A percentile compares a stretch with the other conserved stretches of the same genome.
These are phyloP conservation scores for Gonium pectorale DNA, from an alignment of 139 green algal genomes.

Conservation along the genomic window DNA sequence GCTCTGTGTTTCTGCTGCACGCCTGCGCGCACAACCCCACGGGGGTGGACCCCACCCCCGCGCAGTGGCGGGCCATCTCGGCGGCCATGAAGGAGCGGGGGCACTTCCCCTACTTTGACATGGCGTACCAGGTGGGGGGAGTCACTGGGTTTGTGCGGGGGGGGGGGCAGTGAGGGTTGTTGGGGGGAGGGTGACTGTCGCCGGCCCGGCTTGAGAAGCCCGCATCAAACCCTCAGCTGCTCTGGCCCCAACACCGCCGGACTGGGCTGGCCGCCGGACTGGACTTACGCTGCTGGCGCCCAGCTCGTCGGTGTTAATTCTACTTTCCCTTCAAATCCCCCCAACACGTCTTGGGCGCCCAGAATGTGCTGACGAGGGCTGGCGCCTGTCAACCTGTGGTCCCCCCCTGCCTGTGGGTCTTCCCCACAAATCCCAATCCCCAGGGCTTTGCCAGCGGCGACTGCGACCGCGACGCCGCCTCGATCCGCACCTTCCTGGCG, in stretches of 20 bases:
- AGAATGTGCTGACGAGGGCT: too few species aligned
- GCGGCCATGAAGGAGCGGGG: slow-evolving; percentile 77
- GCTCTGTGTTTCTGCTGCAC: slow-evolving; percentile 89
- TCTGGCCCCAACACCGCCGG: too few species aligned
- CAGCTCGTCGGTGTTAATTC: too few species aligned
- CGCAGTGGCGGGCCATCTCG: slow-evolving; percentile 85
- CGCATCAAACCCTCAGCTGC: too few species aligned
- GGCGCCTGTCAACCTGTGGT: too few species aligned
- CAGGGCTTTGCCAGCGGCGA: slow-evolving; percentile 92
- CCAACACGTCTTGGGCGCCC: too few species aligned
- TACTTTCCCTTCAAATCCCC: too few species aligned
- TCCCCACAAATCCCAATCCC: not conserved
- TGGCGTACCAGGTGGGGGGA: slow-evolving; percentile 90
- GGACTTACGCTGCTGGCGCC: too few species aligned
- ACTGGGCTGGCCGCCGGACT: too few species aligned
- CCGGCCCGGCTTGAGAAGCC: too few species aligned
- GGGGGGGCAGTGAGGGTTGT: too few species aligned
- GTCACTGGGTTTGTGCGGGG: too few species aligned
- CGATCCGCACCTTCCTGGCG: slow-evolving; percentile 84
- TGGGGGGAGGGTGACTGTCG: not conserved
- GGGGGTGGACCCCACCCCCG: slow-evolving; percentile 88
- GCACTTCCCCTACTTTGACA: slow-evolving; percentile 94
- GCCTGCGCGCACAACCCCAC: slow-evolving; percentile 94
- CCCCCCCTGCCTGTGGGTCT: not conserved
- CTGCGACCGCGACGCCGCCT: slow-evolving; percentile 81